Evolutionary conservation across 352 stramenopile genomes (phyloP), one percentile per base, ranked within the genome.

Genomic region (Globisporangium perplexum): DNA sequence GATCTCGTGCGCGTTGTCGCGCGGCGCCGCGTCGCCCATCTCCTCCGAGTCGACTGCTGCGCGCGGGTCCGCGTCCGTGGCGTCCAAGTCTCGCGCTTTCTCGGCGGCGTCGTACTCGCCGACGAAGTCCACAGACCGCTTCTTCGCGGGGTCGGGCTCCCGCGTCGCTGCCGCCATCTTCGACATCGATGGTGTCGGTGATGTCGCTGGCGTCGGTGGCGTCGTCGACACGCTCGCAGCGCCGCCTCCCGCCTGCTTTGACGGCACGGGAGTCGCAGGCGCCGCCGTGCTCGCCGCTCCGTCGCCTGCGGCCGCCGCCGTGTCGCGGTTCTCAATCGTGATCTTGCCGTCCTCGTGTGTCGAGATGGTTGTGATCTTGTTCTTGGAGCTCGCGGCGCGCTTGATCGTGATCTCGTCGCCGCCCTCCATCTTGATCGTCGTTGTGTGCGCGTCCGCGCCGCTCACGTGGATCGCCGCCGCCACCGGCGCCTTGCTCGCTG

Each of bases 361-460:
- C 31, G 74, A 88, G 41, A 90, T 90, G 28, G 65, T 85, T 20
- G 77, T 90, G 60, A 86, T 69, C 52, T 84, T 83, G 24, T 72
- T 69, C 54, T 86, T 85, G 30, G 71, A 80, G 28, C 62, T 83
- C 15, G 62, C 62, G 1, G 57, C 65, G 24, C 74, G 74, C 53
- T 86, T 86, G 63, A 90, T 90, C 35, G 79, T 90, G 68, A 90
- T 88, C 65, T 88, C 78, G 57, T 90, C 76, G 42, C 78, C 78
- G 43, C 83, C 76, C 55, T 86, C 68, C 23, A 77, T 88, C 63
- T 83, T 88, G 62, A 90, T 88, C 18, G 69, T 86, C 35, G 74
- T 90, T 54, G 72, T 86, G 46, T 74, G 74, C 8, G 65, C 67
- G 31, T 72, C 64, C 14, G 57, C 56, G 3, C 58, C 66, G 24